phyloP scores from a whole-genome alignment of 2,329 filamentous ascomycete species.

The Hortaea werneckii region DNA sequence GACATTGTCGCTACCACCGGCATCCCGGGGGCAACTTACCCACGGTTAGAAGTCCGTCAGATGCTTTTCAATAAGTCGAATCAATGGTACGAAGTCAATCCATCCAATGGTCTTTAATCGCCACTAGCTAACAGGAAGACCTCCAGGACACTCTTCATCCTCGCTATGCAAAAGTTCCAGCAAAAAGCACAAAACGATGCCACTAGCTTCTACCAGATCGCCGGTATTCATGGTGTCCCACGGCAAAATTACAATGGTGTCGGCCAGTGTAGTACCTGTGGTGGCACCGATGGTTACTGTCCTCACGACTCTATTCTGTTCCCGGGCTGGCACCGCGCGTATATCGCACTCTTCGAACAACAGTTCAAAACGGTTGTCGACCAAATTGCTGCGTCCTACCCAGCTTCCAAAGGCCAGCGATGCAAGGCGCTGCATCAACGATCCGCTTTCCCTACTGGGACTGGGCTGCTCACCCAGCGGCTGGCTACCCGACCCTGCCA shows the following conservation, averaged over 20 bases:
- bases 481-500: constrained; percentile 15
- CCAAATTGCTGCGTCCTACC: constrained; percentile 17
- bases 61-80: constrained; percentile 13
- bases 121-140: too few relatives aligned
- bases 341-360: constrained; percentile 26
- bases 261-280: constrained; percentile 15
- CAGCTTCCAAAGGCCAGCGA: constrained; percentile 10
- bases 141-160: constrained; percentile 10
- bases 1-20: constrained; percentile 10
- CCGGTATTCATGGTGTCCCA: constrained; percentile 24
- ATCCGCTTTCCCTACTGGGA: constrained; percentile 22
- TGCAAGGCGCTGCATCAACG: constrained; percentile 16
- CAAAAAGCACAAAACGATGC: constrained; percentile 7
- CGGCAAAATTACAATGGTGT: constrained; percentile 21
- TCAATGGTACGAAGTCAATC: constrained; percentile 5
- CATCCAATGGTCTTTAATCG: too few relatives aligned
- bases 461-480: constrained; percentile 14
- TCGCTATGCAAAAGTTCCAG: constrained; percentile 17
- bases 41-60: constrained; percentile 17
- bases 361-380: constrained; percentile 19
- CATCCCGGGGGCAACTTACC: constrained; percentile 9
- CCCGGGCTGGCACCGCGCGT: constrained; percentile 22
- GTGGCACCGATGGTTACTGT: constrained; percentile 24
- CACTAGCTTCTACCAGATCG: constrained; percentile 17
- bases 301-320: constrained; percentile 26